These are phyloP conservation scores for Phytopythium chamaehyphon DNA, from an alignment of 352 stramenopile genomes.

Conservation along the genomic window DNA sequence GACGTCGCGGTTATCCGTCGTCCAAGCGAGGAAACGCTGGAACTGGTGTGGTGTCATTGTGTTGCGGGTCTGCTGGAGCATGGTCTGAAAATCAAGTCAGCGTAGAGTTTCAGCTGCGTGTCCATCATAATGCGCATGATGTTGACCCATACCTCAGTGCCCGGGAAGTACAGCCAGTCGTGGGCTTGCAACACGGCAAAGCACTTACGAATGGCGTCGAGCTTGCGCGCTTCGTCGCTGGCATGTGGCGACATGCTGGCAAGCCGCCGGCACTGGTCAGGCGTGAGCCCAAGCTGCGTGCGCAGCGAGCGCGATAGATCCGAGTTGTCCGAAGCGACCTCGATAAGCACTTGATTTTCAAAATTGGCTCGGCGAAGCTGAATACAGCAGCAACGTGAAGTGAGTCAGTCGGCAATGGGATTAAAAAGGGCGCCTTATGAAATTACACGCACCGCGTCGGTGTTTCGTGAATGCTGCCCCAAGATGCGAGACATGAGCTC, in stretches of 20 bases:
- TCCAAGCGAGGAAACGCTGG: conserved; percentile 80
- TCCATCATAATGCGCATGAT: not conserved
- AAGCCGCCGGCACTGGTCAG: conserved; percentile 64
- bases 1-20: conserved; percentile 59
- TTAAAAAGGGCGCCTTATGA: no score
- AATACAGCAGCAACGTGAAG: not conserved
- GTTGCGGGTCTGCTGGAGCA: conserved; percentile 72
- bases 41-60: conserved; percentile 83
- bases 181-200: conserved; percentile 78
- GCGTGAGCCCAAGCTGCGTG: conserved; percentile 57
- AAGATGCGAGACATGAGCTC: conserved; percentile 77
- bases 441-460: conserved; percentile 61
- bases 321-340: conserved; percentile 51
- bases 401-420: no score
- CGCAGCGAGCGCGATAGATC: conserved; percentile 51
- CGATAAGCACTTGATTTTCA: conserved; percentile 79
- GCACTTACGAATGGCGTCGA: conserved; percentile 83
- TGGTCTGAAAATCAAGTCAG: conserved; percentile 27
- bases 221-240: conserved; percentile 64
- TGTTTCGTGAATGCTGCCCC: conserved; percentile 72
- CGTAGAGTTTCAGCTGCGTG: not conserved
- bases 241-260: conserved; percentile 36
- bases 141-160: conserved; percentile 63
- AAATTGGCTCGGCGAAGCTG: conserved; percentile 78
- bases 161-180: conserved; percentile 83